Conservation (phyloP, 768 basidiomycete species). For the Infundibulicybe gibba region DNA sequence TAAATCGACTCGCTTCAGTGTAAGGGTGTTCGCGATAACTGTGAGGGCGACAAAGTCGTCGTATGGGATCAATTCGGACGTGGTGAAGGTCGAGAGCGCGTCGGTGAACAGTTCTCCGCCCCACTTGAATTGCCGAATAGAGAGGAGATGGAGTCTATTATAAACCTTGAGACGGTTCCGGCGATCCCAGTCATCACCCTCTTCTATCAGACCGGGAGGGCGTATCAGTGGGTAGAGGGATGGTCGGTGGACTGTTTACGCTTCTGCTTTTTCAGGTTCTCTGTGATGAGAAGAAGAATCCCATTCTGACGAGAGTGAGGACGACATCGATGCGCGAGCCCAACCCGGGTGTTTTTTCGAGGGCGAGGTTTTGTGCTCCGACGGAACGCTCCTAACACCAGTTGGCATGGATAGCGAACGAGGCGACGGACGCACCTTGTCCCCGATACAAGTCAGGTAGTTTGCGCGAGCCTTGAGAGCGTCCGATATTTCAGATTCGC, state of each 20-base stretch:
- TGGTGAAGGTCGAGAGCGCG: constrained; percentile 91
- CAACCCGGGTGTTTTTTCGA: constrained; percentile 89
- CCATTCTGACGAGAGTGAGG: constrained; percentile 83
- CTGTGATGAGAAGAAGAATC: constrained; percentile 85
- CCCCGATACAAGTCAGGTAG: constrained; percentile 86
- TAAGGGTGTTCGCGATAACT: constrained; percentile 75
- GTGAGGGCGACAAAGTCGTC: constrained; percentile 88
- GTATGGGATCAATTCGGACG: constrained; percentile 83
- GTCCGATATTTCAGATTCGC: constrained; percentile 92
- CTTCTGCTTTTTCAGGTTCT: constrained; percentile 73
- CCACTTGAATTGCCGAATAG: constrained; percentile 88
- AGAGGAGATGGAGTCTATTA: constrained; percentile 77
- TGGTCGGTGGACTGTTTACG: constrained; percentile 43
- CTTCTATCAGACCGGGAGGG: constrained; percentile 70
- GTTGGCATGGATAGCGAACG: background rate
- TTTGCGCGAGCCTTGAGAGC: constrained; percentile 80
- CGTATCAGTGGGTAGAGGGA: background rate
- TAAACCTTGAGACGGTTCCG: constrained; percentile 97
- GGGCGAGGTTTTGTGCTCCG: constrained; percentile 75
- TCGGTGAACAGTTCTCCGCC: constrained; percentile 87
- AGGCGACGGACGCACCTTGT: constrained; percentile 45
- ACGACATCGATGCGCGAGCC: constrained; percentile 93
- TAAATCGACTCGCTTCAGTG: constrained; percentile 77
- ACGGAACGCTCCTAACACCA: constrained; percentile 70
- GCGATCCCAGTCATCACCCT: constrained; percentile 98